Conservation (phyloP, 495 filamentous ascomycete species). For the Penicillium alfredii region DNA sequence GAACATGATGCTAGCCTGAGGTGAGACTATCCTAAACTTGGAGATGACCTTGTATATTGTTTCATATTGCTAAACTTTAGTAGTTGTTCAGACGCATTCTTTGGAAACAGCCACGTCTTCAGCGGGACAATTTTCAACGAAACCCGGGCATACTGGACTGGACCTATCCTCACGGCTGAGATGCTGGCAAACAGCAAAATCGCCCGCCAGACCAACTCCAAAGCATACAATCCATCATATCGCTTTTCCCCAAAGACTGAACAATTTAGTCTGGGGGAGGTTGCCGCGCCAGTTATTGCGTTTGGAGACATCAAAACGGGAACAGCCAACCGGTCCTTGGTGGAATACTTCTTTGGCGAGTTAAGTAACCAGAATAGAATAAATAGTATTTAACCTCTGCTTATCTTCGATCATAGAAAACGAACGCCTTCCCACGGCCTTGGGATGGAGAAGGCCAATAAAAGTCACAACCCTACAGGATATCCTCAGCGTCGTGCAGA, state of each 20-base stretch:
- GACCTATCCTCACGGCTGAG: slow-evolving; percentile 27
- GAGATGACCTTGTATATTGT: too few relatives aligned
- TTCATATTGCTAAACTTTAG: too few relatives aligned
- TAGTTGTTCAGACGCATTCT: slow-evolving; percentile 40
- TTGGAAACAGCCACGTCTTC: slow-evolving; percentile 39
- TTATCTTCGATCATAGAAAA: too few relatives aligned
- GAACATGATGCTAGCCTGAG: slow-evolving; percentile 50
- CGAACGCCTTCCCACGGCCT: slow-evolving; percentile 40
- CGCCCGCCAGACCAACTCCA: slow-evolving; percentile 40
- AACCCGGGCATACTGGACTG: slow-evolving; percentile 38
- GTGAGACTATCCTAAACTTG: too few relatives aligned
- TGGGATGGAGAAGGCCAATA: slow-evolving; percentile 32
- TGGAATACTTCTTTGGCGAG: too few relatives aligned
- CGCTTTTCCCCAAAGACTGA: slow-evolving; percentile 29
- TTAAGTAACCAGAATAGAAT: too few relatives aligned
- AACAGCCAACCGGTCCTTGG: too few relatives aligned
- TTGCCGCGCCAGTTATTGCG: too few relatives aligned
- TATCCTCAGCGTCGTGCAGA: slow-evolving; percentile 5
- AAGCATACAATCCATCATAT: slow-evolving; percentile 37
- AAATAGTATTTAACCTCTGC: too few relatives aligned
- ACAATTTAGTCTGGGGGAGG: too few relatives aligned
- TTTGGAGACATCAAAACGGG: too few relatives aligned
- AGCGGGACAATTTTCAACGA: slow-evolving; percentile 43
- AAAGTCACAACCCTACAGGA: slow-evolving; percentile 12
- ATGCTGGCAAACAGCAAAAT: slow-evolving; percentile 39